Conservation (phyloP, 2,329 filamentous ascomycete genomes). For the Alternaria brassicicola region DNA sequence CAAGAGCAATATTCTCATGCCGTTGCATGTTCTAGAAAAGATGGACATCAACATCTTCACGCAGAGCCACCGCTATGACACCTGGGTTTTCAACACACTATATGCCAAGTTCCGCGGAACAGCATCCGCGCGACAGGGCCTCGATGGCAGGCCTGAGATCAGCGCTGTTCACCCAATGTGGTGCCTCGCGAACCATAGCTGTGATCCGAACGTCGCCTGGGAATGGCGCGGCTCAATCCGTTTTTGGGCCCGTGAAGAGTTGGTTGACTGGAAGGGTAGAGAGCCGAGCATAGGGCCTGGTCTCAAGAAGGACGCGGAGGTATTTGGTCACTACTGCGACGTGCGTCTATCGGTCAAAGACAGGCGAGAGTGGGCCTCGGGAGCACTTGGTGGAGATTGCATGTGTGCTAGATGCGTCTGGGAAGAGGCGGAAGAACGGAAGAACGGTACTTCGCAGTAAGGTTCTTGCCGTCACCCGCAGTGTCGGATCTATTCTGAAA, state of each 20-base stretch:
- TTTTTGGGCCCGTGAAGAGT: slow-evolving; percentile 66
- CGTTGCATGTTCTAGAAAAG: slow-evolving; percentile 79
- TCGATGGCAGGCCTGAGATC: slow-evolving; percentile 84
- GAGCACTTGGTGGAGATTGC: slow-evolving; percentile 87
- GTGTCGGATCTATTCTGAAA: background rate
- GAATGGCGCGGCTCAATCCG: slow-evolving; percentile 85
- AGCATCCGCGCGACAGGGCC: slow-evolving; percentile 75
- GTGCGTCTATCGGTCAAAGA: slow-evolving; percentile 76
- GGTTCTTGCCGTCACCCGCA: background rate
- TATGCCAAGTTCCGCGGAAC: slow-evolving; percentile 91
- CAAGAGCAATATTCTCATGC: slow-evolving; percentile 73
- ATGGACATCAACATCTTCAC: slow-evolving; percentile 81
- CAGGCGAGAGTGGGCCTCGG: slow-evolving; percentile 85
- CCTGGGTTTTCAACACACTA: slow-evolving; percentile 88
- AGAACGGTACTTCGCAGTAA: slow-evolving; percentile 3
- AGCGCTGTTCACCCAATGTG: slow-evolving; percentile 94
- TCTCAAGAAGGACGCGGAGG: slow-evolving; percentile 79
- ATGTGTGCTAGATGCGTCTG: slow-evolving; percentile 81
- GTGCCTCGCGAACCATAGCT: slow-evolving; percentile 96
- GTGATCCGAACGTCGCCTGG: slow-evolving; percentile 93
- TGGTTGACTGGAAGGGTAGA: slow-evolving; percentile 58
- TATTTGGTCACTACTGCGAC: slow-evolving; percentile 95
- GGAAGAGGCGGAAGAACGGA: slow-evolving; percentile 57
- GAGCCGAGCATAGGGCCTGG: slow-evolving; percentile 56
- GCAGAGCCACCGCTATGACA: slow-evolving; percentile 62